Base-by-base conservation (phyloP, 1,139 yeast species). In the Pichia inconspicua region DNA sequence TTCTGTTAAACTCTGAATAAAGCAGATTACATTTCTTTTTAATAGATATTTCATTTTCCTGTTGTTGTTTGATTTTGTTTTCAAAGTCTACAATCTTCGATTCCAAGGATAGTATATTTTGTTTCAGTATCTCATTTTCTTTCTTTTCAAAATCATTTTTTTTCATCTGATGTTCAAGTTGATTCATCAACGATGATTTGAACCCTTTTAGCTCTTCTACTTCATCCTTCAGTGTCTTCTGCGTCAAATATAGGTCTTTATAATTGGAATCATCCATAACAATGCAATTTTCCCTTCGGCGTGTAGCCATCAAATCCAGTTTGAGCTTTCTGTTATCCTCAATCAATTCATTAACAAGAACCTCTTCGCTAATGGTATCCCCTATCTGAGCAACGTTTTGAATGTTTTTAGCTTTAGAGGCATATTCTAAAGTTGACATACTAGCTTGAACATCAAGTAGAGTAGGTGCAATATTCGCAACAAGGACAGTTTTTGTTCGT, bases 391-490 rank as follows among this genome's bases (percentile, higher is more conserved):
- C 64, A 39, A 56, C 72, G 61, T 88, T 88, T 58, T 78, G 80
- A 55, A 88, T 86, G 50, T 78, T 81, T 57, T 85, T 85, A 0
- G 89, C 96, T 48, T 88, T 78, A 49, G 80, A 77, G 2, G 96
- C 96, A 63, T 88, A 89, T 55, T 86, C 94, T 49, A 89, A 70
- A 0, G 96, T 88, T 45, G 92, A 84, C 19, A 81, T 65, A 0
- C 96, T 86, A 64, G 88, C 95, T 36, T 85, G 95, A 42, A 80
- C 61, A 48, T 84, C 83, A 58, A 77, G 78, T 59, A 82, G 88
- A 14, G 84, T 71, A 0, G 95, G 96, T 2, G 95, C 84, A 5
- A 89, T 74, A 1, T 95, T 85, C 34, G 95, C 94, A 35, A 87
- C 80, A 51, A 87, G 74, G 27, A 86, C 75, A 0, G 96, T 87